These are phyloP conservation scores for Talaromyces nanjingensis DNA, from an alignment of 495 filamentous ascomycete genomes.

Conservation along the genomic window DNA sequence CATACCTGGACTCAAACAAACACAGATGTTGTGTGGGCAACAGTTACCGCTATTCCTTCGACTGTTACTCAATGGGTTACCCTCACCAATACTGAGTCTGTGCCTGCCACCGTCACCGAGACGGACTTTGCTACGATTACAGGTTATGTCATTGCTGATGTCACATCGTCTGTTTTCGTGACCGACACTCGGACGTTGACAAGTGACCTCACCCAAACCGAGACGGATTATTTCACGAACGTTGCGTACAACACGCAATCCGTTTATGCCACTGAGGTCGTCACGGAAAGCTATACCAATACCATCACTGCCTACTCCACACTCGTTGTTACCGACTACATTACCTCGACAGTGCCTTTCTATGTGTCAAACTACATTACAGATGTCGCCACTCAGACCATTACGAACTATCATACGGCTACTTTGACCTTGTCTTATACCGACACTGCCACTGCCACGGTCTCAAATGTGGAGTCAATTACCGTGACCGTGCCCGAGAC, in stretches of 20 bases:
- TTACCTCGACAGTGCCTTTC: background rate
- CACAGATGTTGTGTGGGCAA: background rate
- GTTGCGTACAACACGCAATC: background rate
- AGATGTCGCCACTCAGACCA: background rate
- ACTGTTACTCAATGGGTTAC: background rate
- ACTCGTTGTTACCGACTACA: background rate
- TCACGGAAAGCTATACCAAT: background rate
- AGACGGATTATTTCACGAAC: background rate
- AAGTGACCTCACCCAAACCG: background rate
- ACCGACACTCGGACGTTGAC: background rate
- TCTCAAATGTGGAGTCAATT: background rate
- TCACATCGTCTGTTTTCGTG: background rate
- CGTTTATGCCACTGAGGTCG: background rate
- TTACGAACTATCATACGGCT: slow-evolving; percentile 28
- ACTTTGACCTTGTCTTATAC: slow-evolving; percentile 66
- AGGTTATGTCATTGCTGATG: background rate
- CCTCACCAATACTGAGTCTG: background rate
- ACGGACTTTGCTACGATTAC: background rate
- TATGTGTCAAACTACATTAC: background rate
- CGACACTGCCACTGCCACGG: background rate
- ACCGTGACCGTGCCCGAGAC: background rate
- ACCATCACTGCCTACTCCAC: background rate
- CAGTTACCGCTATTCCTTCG: background rate
- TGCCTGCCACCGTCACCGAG: background rate
- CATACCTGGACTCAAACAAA: background rate